These are phyloP conservation scores for Heritiera littoralis DNA, from an alignment of 345 rosid species.

Conservation along the genomic window DNA sequence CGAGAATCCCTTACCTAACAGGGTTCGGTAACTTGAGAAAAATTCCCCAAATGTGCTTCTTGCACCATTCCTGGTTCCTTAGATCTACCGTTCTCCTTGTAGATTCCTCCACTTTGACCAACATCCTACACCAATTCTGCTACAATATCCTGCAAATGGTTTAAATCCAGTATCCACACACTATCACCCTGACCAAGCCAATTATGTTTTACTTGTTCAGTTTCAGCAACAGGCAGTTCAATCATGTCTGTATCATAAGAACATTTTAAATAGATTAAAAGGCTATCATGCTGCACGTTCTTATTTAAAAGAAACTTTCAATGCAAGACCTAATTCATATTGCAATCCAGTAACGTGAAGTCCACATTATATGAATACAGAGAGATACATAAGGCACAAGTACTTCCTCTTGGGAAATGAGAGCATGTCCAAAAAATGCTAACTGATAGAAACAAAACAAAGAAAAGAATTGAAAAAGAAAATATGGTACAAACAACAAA, in stretches of 20 bases:
- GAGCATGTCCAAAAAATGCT: neutral
- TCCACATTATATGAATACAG: neutral
- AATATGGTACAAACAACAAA: neutral
- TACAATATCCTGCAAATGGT: constrained; percentile 25
- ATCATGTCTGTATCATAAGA: neutral
- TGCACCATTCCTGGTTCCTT: constrained; percentile 22
- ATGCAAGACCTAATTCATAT: neutral
- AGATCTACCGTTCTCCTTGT: constrained; percentile 6
- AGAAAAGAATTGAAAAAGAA: neutral
- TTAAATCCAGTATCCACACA: no score
- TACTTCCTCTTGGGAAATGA: neutral
- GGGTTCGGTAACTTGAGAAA: constrained; percentile 12
- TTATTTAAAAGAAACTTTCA: neutral
- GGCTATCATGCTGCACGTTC: neutral
- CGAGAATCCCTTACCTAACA: constrained; percentile 28
- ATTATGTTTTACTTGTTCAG: neutral
- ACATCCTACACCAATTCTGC: constrained; percentile 21
- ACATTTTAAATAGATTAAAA: neutral
- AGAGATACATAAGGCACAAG: neutral
- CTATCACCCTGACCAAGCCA: neutral
- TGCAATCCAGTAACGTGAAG: neutral
- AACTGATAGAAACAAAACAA: neutral
- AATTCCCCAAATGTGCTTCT: constrained; percentile 21
- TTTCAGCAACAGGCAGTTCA: neutral
- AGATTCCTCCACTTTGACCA: constrained; percentile 26